These are phyloP conservation scores for Conringia planisiliqua DNA, from an alignment of 345 rosid species.

Conservation along the genomic window DNA sequence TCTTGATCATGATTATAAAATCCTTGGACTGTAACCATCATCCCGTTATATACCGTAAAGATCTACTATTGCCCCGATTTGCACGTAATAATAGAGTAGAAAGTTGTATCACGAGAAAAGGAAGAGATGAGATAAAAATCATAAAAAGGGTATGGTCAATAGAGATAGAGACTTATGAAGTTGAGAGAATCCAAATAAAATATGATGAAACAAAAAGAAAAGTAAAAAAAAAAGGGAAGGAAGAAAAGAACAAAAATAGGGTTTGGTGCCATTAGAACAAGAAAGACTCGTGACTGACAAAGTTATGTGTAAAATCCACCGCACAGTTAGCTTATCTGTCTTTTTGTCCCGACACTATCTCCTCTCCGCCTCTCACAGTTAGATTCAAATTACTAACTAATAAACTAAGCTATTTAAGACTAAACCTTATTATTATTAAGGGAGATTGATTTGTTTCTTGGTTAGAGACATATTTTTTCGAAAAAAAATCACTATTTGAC, in stretches of 20 bases:
- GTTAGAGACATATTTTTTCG: neutral
- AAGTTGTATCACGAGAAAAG: conserved; percentile 29
- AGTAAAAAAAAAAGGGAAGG: neutral
- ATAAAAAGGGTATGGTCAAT: conserved; percentile 16
- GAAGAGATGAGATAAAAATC: conserved; percentile 13
- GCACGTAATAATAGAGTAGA: conserved; percentile 18
- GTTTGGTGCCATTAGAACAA: conserved; percentile 37
- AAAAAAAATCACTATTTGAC: neutral
- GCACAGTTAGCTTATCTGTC: conserved; percentile 34
- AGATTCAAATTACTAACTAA: conserved; percentile 13
- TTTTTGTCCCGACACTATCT: conserved; percentile 21
- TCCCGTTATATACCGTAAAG: neutral
- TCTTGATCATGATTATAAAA: neutral
- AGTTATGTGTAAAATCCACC: conserved; percentile 30
- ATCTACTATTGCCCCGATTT: conserved; percentile 4
- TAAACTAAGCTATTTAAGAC: neutral
- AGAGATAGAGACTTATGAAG: conserved; percentile 19
- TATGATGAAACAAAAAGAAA: neutral
- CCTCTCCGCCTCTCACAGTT: neutral
- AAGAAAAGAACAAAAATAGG: conserved; percentile 31
- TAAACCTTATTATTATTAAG: neutral
- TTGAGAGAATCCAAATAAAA: conserved; percentile 20
- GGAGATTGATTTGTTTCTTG: neutral
- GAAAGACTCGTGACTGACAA: conserved; percentile 41
- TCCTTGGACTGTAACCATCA: neutral